Percentiles rank a stretch among this genome's conserved stretches.
Conservation (phyloP, 2,329 filamentous ascomycete genomes). For the Neopestalotiopsis rosae region DNA sequence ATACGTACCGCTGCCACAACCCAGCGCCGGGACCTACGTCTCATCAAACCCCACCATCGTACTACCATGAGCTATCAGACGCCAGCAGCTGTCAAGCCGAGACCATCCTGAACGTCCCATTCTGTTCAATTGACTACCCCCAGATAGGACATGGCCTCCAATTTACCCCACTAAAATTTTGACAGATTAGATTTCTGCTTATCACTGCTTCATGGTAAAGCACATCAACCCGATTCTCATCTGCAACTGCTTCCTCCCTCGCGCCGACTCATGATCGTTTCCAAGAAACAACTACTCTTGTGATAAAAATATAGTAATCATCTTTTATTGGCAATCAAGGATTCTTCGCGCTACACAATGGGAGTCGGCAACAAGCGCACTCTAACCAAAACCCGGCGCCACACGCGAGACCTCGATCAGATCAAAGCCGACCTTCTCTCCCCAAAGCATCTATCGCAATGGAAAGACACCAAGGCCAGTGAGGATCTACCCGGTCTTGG, state of each 20-base stretch:
- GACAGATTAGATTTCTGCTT: constrained; percentile 3
- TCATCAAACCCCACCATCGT: too few species aligned
- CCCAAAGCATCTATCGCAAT: constrained; percentile 79
- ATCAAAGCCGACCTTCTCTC: constrained; percentile 82
- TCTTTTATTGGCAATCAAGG: neutral
- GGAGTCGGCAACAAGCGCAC: constrained; percentile 70
- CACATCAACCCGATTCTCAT: too few species aligned
- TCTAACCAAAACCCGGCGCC: constrained; percentile 76
- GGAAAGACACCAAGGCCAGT: constrained; percentile 76
- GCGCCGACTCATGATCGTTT: neutral
- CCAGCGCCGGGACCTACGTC: neutral
- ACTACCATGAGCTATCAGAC: neutral
- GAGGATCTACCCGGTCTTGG: constrained; percentile 92
- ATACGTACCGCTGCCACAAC: neutral
- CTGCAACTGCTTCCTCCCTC: too few species aligned
- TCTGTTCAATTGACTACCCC: neutral
- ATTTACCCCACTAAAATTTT: constrained; percentile 1
- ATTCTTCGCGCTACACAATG: constrained; percentile 53
- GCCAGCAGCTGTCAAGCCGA: neutral
- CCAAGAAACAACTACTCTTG: neutral
- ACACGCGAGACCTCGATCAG: constrained; percentile 87
- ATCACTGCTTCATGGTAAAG: neutral
- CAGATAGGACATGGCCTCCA: neutral
- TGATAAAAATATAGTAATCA: neutral
- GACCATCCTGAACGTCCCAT: neutral